phyloP scores from a whole-genome alignment of 441 rosid species.

The Lepidium campestre region DNA sequence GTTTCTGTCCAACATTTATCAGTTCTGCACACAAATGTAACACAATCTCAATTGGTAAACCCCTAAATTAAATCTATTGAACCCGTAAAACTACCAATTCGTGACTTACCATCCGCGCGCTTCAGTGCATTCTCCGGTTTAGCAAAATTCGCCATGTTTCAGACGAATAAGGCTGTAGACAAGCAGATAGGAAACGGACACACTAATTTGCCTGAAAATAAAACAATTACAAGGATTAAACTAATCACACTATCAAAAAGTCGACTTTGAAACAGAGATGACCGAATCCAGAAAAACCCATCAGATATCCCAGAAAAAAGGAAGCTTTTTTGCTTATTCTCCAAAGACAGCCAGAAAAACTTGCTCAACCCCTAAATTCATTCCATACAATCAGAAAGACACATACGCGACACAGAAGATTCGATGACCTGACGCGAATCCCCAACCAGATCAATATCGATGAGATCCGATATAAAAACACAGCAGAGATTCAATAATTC shows the following conservation, averaged over 20 bases:
- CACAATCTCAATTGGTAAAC: neutral
- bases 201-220: conserved; percentile 15
- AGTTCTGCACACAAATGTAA: conserved; percentile 46
- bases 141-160: conserved; percentile 67
- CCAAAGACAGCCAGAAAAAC: neutral
- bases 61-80: neutral
- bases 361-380: conserved; percentile 19
- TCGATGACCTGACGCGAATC: conserved; percentile 5
- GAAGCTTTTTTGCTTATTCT: neutral
- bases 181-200: neutral
- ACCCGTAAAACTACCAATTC: neutral
- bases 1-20: conserved; percentile 98
- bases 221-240: neutral
- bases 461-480: neutral
- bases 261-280: neutral
- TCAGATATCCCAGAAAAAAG: neutral
- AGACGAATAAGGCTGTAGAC: conserved; percentile 9
- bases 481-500: conserved; percentile 8
- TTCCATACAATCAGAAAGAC: neutral
- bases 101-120: conserved; percentile 81
- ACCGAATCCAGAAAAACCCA: neutral
- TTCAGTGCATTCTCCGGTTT: conserved; percentile 92
- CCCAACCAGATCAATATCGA: neutral
- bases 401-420: neutral
- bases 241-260: neutral